Percentiles rank a stretch among this genome's conserved stretches.
These are phyloP conservation scores for Hymenotorrendiella dingleyae DNA, from an alignment of 2,329 filamentous ascomycete species.

Conservation along the genomic window DNA sequence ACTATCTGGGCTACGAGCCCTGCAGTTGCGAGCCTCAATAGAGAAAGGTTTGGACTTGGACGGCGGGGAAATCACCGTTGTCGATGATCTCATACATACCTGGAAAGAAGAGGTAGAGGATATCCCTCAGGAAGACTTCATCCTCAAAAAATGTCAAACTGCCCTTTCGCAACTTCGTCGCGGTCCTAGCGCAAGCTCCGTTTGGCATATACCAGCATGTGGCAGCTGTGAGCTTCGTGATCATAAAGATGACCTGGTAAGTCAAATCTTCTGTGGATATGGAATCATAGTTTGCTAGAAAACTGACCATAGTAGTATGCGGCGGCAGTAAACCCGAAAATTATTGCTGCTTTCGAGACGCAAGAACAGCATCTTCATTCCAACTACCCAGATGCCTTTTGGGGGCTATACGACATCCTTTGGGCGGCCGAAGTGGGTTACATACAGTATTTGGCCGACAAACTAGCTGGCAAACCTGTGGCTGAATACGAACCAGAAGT, in stretches of 20 bases:
- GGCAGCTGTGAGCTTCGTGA: background rate
- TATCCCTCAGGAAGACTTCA: background rate
- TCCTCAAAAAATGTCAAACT: background rate
- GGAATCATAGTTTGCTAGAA: no score
- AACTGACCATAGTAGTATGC: background rate
- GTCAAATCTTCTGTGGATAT: background rate
- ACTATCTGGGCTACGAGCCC: background rate
- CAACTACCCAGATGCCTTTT: background rate
- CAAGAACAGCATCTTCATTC: background rate
- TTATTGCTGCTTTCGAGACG: background rate
- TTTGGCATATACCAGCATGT: background rate
- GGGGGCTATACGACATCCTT: background rate
- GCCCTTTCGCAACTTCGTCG: background rate
- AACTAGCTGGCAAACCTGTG: background rate
- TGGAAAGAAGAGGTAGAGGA: background rate
- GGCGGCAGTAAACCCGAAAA: background rate
- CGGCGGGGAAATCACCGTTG: background rate
- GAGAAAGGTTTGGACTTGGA: background rate
- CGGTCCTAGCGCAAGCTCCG: background rate
- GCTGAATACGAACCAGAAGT: background rate
- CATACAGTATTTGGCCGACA: background rate
- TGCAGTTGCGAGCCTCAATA: background rate
- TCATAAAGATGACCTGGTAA: background rate
- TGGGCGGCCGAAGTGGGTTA: background rate
- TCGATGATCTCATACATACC: background rate